Percentiles rank a stretch among this genome's conserved stretches.
These are phyloP conservation scores for Aschersonia sp. DNA, from an alignment of 2,329 filamentous ascomycete species.

Conservation along the genomic window DNA sequence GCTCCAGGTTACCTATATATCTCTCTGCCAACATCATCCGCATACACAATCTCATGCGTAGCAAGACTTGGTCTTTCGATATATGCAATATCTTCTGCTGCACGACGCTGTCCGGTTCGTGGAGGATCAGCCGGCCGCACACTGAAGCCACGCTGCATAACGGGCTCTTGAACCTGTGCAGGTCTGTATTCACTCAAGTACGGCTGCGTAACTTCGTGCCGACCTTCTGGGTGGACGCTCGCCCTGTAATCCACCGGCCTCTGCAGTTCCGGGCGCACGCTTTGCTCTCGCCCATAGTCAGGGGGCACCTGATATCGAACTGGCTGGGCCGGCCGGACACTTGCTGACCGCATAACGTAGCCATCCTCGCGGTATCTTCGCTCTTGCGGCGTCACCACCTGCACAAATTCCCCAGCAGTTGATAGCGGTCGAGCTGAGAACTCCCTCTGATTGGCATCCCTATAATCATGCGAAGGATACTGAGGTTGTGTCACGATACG, in stretches of 20 bases:
- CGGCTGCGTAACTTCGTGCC: slow-evolving; percentile 15
- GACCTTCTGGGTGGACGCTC: slow-evolving; percentile 13
- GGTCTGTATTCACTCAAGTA: slow-evolving; percentile 17
- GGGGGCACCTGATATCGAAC: slow-evolving; percentile 24
- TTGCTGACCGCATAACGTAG: slow-evolving; percentile 39
- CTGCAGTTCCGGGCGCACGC: slow-evolving; percentile 21
- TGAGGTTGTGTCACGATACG: slow-evolving; percentile 51
- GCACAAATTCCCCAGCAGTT: slow-evolving; percentile 29
- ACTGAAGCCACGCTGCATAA: slow-evolving; percentile 20
- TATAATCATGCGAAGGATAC: slow-evolving; percentile 33
- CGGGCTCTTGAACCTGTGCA: slow-evolving; percentile 7
- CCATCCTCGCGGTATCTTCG: slow-evolving; percentile 28
- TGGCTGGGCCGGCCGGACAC: slow-evolving; percentile 38
- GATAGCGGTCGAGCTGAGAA: slow-evolving; percentile 36
- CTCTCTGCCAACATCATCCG: slow-evolving; percentile 23
- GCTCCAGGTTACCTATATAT: slow-evolving; percentile 15
- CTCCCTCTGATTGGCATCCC: slow-evolving; percentile 42
- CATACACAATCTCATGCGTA: slow-evolving; percentile 29
- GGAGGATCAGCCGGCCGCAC: slow-evolving; percentile 26
- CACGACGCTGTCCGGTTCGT: slow-evolving; percentile 8
- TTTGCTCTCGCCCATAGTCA: slow-evolving; percentile 30
- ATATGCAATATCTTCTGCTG: slow-evolving; percentile 25
- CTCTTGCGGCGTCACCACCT: slow-evolving; percentile 27
- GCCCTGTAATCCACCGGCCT: slow-evolving; percentile 13
- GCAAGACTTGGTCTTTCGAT: slow-evolving; percentile 27